Conservation (phyloP, 768 basidiomycete species). For the Trichaptum fuscoviolaceum region DNA sequence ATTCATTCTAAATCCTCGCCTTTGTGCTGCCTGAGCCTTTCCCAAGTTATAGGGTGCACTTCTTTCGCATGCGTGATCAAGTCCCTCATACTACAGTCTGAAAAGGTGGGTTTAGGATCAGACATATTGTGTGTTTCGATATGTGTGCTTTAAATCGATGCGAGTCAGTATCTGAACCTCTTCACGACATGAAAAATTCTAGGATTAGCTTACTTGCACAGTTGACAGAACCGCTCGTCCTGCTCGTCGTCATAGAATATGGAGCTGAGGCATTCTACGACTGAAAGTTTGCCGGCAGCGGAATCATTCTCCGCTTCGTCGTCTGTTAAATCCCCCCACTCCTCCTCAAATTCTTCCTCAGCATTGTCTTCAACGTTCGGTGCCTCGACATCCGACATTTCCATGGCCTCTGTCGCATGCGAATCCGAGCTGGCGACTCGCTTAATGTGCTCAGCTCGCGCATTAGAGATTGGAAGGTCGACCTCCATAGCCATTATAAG, state of each 20-base stretch:
- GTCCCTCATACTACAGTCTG: background rate
- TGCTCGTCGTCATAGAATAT: background rate
- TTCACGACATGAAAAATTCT: background rate
- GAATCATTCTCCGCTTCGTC: background rate
- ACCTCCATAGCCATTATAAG: too few relatives aligned
- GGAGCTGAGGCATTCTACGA: background rate
- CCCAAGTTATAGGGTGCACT: background rate
- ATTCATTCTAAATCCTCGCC: background rate
- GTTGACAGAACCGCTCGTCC: background rate
- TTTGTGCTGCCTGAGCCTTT: background rate
- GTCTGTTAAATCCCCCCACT: conserved; percentile 3
- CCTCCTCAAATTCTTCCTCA: background rate
- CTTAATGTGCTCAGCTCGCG: too few relatives aligned
- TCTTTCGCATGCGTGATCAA: background rate
- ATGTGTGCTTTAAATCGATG: background rate
- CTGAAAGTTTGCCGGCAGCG: background rate
- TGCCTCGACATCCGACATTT: background rate
- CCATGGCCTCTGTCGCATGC: too few relatives aligned
- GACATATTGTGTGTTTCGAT: background rate
- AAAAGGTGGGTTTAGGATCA: background rate
- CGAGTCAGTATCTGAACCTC: background rate
- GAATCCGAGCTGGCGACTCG: too few relatives aligned
- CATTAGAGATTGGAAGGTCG: too few relatives aligned
- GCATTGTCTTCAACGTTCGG: background rate
- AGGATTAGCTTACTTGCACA: background rate